Evolutionary conservation across 352 stramenopile genomes (phyloP).

Genomic region (Pilasporangium apinafurcum): DNA sequence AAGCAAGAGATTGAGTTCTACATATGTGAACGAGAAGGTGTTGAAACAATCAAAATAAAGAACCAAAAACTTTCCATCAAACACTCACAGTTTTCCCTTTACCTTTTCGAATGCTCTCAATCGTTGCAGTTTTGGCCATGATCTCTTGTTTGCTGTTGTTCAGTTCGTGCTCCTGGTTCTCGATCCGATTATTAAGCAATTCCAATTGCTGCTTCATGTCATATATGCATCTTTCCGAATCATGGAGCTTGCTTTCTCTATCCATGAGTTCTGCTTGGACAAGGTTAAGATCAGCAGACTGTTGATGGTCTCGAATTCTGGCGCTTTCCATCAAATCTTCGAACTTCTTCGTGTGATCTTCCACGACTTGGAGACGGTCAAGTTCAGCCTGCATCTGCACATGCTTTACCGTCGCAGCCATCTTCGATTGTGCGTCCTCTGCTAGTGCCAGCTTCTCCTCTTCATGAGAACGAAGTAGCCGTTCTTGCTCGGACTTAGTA

Average conservation of each 20-base stretch:
- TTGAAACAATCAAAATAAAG: background rate
- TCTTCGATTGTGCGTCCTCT: background rate
- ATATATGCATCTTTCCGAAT: no score
- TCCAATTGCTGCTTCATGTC: background rate
- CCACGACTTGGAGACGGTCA: background rate
- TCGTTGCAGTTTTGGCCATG: conserved; percentile 26
- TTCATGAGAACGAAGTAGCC: no score
- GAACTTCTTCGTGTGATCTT: conserved; percentile 6
- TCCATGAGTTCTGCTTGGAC: background rate
- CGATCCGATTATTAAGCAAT: conserved; percentile 5
- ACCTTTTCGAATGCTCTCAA: conserved; percentile 54
- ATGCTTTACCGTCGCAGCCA: background rate
- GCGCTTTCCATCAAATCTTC: conserved; percentile 4
- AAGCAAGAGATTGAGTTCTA: conserved; percentile 24
- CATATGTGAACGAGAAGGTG: background rate
- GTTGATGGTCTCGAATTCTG: background rate
- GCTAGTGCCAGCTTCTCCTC: background rate
- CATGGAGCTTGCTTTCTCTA: background rate
- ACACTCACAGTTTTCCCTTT: no score
- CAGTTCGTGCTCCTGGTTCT: conserved; percentile 9
- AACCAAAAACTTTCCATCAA: background rate
- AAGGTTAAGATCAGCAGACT: background rate
- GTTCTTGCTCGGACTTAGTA: background rate
- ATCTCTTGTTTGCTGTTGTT: conserved; percentile 24
- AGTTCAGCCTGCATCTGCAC: conserved; percentile 3